These are phyloP conservation scores for Xylaria sp. DNA, from an alignment of 2,329 filamentous ascomycete species.

Conservation along the genomic window DNA sequence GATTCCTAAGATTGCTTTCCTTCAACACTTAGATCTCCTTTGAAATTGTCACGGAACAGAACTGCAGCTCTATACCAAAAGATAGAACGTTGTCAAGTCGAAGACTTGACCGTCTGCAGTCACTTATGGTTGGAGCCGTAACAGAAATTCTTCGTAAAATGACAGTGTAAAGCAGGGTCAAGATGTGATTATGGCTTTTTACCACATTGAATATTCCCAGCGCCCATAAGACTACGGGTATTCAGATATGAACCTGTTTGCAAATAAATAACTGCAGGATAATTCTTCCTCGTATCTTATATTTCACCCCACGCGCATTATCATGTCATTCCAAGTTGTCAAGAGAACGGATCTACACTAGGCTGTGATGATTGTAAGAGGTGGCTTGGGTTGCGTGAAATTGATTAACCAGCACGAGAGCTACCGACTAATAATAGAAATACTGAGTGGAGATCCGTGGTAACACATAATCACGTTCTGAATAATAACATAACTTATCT, in stretches of 20 bases:
- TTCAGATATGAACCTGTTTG: neutral
- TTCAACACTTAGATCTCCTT: neutral
- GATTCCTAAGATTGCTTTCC: neutral
- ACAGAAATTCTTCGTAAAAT: neutral
- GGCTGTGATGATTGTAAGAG: neutral
- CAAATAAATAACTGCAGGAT: neutral
- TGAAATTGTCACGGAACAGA: too few relatives aligned
- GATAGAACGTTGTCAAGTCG: too few relatives aligned
- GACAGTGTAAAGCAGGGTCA: neutral
- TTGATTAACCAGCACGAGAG: neutral
- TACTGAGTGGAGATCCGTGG: neutral
- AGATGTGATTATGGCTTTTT: neutral
- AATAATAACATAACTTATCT: neutral
- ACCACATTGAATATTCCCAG: neutral
- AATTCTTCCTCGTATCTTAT: neutral
- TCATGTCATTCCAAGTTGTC: constrained; percentile 8
- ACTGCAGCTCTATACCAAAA: too few relatives aligned
- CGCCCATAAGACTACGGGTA: neutral
- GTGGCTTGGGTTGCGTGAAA: neutral
- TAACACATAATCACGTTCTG: neutral
- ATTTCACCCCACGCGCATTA: neutral
- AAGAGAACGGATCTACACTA: neutral
- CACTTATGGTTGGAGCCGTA: too few relatives aligned
- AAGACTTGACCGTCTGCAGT: too few relatives aligned
- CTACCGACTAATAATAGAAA: neutral